These are phyloP conservation scores for Phytophthora quininea DNA, from an alignment of 352 stramenopile species.

Conservation along the genomic window DNA sequence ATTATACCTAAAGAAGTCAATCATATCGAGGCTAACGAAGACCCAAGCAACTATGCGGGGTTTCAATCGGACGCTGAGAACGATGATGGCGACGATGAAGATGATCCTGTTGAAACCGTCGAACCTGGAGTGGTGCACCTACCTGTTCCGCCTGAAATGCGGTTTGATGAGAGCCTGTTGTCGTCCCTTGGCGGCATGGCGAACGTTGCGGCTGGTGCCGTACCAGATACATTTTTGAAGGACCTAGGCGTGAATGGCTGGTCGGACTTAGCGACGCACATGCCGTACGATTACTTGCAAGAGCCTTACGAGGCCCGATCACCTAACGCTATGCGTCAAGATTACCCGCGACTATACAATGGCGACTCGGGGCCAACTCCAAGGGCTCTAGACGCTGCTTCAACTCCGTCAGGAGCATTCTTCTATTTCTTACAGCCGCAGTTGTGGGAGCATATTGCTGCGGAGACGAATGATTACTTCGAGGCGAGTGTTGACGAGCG, in stretches of 20 bases:
- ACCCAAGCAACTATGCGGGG: not conserved
- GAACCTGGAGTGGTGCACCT: not conserved
- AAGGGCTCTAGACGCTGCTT: not conserved
- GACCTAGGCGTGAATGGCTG: not conserved
- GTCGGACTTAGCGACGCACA: conserved; percentile 3
- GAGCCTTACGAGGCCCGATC: conserved; percentile 7
- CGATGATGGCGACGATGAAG: conserved; percentile 11
- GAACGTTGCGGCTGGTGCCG: not conserved
- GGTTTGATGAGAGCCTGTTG: conserved; percentile 1
- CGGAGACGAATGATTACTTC: not conserved
- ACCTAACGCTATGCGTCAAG: not conserved
- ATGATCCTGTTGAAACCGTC: not conserved
- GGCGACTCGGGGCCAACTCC: conserved; percentile 2
- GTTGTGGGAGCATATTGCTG: conserved; percentile 1
- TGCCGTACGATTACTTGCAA: conserved; percentile 14
- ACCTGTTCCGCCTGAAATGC: conserved; percentile 3
- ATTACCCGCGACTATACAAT: conserved; percentile 6
- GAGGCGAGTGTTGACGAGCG: not conserved
- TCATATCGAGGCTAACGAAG: not conserved
- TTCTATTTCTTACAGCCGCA: conserved; percentile 9
- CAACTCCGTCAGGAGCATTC: conserved; percentile 7
- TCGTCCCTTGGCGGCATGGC: not conserved
- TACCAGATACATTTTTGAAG: not conserved
- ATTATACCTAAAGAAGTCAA: not conserved
- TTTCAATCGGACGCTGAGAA: conserved; percentile 13